Evolutionary conservation across 1,284 basidiomycete species (phyloP), one percentile per base, ranked within the genome.

Genomic region (Microbotryomycetes sp.): DNA sequence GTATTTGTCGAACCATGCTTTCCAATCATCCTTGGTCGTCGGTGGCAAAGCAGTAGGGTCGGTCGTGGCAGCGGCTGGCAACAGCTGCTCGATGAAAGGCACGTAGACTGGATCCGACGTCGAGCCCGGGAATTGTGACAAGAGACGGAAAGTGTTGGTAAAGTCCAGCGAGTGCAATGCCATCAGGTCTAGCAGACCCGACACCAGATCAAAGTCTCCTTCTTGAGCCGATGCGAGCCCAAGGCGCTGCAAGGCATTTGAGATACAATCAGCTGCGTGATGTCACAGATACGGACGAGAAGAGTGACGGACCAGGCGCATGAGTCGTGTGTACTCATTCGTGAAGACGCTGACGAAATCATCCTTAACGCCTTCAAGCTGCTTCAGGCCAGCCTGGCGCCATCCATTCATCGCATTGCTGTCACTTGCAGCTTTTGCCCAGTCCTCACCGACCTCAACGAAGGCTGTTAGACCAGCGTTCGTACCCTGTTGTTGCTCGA

Each of bases 161-260:
- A 91, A 93, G 76, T 96, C 92, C 22, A 93, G 80, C 54, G 79
- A 78, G 70, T 91, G 83, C 7, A 76, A 74, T 60, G 84, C 80
- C 78, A 96, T 82, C 30, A 92, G 75, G 48, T 81, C 78, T 22
- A 93, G 79, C 51, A 91, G 80, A 0, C 86, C 83, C 9, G 80
- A 80, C 65, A 83, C 78, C 29, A 92, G 73, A 49, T 77, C 74
- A 58, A 87, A 84, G 74, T 93, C 89, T 16, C 77, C 79, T 1
- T 77, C 63, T 26, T 83, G 79, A 29, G 77, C 70, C 15, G 78
- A 80, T 52, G 79, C 79, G 23, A 94, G 79, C 0, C 85, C 91
- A 25, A 94, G 84, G 16, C 92, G 86, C 84, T 88, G 66, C 16
- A n/a, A 30, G 23, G 25, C 4, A 48, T 25, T 22, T 52, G 54